Conservation (phyloP, 345 rosid genomes). For the Lumnitzera racemosa region DNA sequence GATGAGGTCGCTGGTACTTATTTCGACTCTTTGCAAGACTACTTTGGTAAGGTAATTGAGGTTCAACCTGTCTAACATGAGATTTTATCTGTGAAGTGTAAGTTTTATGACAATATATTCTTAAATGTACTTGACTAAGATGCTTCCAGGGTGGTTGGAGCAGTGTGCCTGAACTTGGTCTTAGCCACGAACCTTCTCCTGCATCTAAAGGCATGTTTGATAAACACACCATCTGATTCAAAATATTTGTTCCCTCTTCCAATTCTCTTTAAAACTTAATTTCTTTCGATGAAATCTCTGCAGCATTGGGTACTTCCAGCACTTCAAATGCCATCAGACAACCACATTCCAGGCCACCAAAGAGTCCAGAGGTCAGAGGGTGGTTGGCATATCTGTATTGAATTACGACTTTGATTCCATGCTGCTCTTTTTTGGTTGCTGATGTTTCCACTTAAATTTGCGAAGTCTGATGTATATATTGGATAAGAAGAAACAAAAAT, state of each 20-base stretch:
- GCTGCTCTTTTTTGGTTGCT: background rate
- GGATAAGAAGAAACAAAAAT: no score
- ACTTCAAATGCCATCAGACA: constrained; percentile 45
- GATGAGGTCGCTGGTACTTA: constrained; percentile 53
- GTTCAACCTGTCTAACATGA: constrained; percentile 7
- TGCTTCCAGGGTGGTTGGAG: constrained; percentile 62
- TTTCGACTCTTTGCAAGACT: constrained; percentile 54
- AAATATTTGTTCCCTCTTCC: background rate
- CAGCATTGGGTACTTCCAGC: constrained; percentile 46
- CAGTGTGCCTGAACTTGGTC: constrained; percentile 34
- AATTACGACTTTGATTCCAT: background rate
- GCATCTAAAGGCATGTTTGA: constrained; percentile 29
- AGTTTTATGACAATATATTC: constrained; percentile 12
- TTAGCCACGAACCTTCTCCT: constrained; percentile 43
- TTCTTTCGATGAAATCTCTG: constrained; percentile 10
- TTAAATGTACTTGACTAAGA: constrained; percentile 23
- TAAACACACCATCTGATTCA: background rate
- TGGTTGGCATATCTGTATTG: background rate
- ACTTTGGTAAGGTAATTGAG: constrained; percentile 71
- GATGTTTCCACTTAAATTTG: background rate
- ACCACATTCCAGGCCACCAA: constrained; percentile 73
- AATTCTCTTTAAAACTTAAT: constrained; percentile 4
- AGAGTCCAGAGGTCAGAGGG: constrained; percentile 75
- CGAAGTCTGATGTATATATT: background rate
- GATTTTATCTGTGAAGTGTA: background rate